Percentiles rank a stretch among this genome's conserved stretches.
Conservation (phyloP, 163 green algal genomes). For the Scenedesmus sp. region DNA sequence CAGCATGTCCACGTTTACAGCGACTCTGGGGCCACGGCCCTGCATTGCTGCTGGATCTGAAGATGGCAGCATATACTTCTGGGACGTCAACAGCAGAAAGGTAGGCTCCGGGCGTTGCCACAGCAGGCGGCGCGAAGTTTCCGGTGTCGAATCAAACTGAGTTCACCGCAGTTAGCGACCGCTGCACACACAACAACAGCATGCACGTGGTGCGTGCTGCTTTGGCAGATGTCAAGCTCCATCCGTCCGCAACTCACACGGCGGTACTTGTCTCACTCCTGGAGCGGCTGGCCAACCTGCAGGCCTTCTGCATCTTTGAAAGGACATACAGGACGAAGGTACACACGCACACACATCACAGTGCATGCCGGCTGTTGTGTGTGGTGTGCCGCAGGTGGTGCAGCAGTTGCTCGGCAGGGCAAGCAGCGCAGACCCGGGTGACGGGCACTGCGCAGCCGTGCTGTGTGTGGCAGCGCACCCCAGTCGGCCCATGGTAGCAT, state of each 20-base stretch:
- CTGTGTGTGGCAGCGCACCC: slow-evolving; percentile 42
- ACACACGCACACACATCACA: background rate
- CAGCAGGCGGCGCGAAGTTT: background rate
- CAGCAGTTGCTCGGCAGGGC: slow-evolving; percentile 7
- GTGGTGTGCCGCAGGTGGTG: slow-evolving; percentile 10
- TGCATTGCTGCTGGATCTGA: slow-evolving; percentile 29
- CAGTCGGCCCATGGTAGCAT: slow-evolving; percentile 27
- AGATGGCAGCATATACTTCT: slow-evolving; percentile 43
- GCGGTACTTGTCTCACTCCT: too few species aligned
- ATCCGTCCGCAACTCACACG: too few species aligned
- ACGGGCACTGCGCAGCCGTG: slow-evolving; percentile 41
- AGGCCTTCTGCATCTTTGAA: too few species aligned
- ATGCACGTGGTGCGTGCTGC: too few species aligned
- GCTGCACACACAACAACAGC: too few species aligned
- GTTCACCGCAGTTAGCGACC: background rate
- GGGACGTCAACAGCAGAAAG: slow-evolving; percentile 54
- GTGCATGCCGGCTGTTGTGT: background rate
- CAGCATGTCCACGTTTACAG: slow-evolving; percentile 43
- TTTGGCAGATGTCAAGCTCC: too few species aligned
- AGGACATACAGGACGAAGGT: background rate
- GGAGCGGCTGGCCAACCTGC: too few species aligned
- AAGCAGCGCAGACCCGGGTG: background rate
- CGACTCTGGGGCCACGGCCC: background rate
- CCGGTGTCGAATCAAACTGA: background rate
- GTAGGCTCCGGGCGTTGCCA: background rate